Base-by-base conservation (phyloP, 805 yeast species). In the Candida palmyrensis region DNA sequence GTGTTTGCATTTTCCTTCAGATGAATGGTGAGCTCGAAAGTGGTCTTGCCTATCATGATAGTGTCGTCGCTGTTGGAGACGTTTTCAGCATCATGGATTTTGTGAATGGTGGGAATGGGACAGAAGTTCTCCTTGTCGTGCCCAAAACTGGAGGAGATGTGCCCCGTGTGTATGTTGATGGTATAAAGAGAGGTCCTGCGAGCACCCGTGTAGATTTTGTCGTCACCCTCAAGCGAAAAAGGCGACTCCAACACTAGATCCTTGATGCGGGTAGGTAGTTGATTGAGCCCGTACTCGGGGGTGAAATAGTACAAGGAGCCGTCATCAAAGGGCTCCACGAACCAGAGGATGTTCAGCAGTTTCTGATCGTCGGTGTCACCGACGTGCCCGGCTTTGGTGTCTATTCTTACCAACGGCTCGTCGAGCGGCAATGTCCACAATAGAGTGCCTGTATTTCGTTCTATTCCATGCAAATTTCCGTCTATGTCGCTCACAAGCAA, bases 261-360 rank as follows among this genome's bases (percentile, higher is more conserved):
- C 42, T 77, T 75, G 17, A 92, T 83, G 5, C 87, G 71, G 0
- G 90, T 73, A 0, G 97, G 96, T 3, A 92, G 66, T 49, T 76
- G 82, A 48, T 83, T 86, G 16, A 92, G 57, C 0, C 97, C 97
- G 15, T 59, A 62, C 21, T 74, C 75, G 12, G 79, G 77, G 11
- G 84, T 79, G 57, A 90, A 90, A 51, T 79, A 86, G 54, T 80
- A 89, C 3, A 92, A 64, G 0, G 80, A 65, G 1, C 98, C 98
- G 37, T 84, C 95, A 4, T 79, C 80, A 42, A 71, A 74, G 0
- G 97, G 97, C 45, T 92, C 98, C 1, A 92, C 90, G 33, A 90
- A 79, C 90, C 97, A 84, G 0, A 81, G 73, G 32, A 59, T 51
- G 40, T 61, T 62, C 5, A 57, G 40, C 6, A 40, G 45, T 11